phyloP scores from a whole-genome alignment of 2,329 filamentous ascomycete species.

The Sarocladiaceae sp. region DNA sequence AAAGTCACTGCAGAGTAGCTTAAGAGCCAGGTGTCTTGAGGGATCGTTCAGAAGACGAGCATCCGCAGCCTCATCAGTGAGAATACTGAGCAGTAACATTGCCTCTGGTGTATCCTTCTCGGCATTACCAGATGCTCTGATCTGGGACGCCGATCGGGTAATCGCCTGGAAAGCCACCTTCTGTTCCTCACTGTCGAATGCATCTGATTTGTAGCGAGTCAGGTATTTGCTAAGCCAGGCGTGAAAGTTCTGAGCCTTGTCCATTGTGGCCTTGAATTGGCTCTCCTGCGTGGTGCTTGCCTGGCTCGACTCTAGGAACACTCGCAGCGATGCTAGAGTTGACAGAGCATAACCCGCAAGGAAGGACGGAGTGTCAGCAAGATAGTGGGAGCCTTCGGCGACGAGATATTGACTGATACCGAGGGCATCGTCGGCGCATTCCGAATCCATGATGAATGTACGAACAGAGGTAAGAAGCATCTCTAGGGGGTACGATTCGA shows the following conservation, averaged over 20 bases:
- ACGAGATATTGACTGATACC: conserved; percentile 84
- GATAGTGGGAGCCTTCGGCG: conserved; percentile 56
- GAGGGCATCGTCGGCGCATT: conserved; percentile 86
- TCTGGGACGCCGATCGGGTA: conserved; percentile 59
- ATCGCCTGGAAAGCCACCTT: conserved; percentile 59
- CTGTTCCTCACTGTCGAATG: conserved; percentile 42
- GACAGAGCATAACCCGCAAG: conserved; percentile 75
- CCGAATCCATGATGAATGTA: conserved; percentile 71
- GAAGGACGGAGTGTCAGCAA: conserved; percentile 64
- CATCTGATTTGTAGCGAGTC: conserved; percentile 49
- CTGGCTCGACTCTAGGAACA: conserved; percentile 68
- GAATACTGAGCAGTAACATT: conserved; percentile 68
- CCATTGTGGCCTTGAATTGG: conserved; percentile 71
- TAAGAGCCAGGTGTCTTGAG: conserved; percentile 64
- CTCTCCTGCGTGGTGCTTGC: conserved; percentile 79
- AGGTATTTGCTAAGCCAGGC: conserved; percentile 71
- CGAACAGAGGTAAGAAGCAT: conserved; percentile 80
- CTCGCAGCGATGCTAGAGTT: conserved; percentile 68
- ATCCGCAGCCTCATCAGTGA: conserved; percentile 62
- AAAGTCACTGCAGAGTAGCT: conserved; percentile 71
- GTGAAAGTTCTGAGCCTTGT: conserved; percentile 69
- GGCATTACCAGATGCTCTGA: conserved; percentile 63
- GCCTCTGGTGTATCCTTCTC: conserved; percentile 68
- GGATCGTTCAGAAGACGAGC: conserved; percentile 62
- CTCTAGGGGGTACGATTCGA: conserved; percentile 76